These are phyloP conservation scores for Metarhizium album DNA, from an alignment of 2,329 filamentous ascomycete species.

Conservation along the genomic window DNA sequence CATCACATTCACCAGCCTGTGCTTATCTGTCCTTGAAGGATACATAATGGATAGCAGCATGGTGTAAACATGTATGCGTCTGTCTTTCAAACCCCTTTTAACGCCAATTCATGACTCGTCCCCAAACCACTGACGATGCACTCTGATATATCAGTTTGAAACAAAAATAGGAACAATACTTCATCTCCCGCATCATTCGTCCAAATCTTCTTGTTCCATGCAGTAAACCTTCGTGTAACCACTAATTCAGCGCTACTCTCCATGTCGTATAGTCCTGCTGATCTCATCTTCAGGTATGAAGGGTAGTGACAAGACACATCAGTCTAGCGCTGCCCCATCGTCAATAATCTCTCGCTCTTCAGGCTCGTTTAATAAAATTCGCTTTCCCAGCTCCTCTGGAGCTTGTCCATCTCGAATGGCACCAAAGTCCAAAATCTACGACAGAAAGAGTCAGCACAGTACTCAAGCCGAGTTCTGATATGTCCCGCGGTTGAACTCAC, in stretches of 20 bases:
- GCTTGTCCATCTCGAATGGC: constrained; percentile 81
- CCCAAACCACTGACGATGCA: background rate
- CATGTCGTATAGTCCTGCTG: constrained; percentile 2
- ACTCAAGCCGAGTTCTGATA: background rate
- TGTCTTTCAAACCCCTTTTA: background rate
- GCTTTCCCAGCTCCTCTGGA: constrained; percentile 63
- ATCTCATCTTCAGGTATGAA: background rate
- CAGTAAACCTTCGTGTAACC: constrained; percentile 3
- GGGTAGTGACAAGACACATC: background rate
- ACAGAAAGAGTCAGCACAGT: constrained; percentile 2
- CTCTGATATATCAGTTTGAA: background rate
- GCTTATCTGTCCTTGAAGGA: background rate
- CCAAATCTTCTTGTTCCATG: background rate
- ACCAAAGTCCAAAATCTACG: constrained; percentile 90
- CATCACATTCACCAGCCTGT: background rate
- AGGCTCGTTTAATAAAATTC: constrained; percentile 55
- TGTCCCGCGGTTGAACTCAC: constrained; percentile 43
- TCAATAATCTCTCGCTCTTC: constrained; percentile 42
- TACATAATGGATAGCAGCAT: background rate
- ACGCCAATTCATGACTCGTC: background rate
- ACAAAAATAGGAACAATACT: background rate
- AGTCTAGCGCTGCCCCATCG: constrained; percentile 23
- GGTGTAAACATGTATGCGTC: background rate
- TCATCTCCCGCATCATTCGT: background rate
- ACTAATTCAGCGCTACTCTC: background rate